A percentile compares a stretch with the other conserved stretches of the same genome.
These are phyloP conservation scores for Tulasnella sp. DNA, from an alignment of 768 basidiomycete genomes.

Conservation along the genomic window DNA sequence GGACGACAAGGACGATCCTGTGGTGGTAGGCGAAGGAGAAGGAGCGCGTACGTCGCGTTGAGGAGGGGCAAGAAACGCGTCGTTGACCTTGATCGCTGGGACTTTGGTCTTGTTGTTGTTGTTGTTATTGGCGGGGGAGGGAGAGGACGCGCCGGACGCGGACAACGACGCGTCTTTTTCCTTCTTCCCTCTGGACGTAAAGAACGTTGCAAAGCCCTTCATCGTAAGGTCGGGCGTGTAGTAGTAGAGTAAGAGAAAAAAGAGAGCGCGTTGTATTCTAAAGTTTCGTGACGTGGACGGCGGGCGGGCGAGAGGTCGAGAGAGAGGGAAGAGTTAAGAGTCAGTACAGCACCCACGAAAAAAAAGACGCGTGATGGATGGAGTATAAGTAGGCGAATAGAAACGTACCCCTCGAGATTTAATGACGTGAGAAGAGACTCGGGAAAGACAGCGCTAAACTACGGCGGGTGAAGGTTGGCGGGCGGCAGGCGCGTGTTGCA, in stretches of 20 bases:
- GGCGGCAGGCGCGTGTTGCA: background rate
- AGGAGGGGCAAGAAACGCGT: background rate
- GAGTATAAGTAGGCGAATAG: background rate
- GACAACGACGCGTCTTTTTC: constrained; percentile 1
- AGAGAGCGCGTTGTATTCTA: too few species aligned
- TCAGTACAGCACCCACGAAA: background rate
- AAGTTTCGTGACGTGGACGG: too few species aligned
- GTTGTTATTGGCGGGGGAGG: background rate
- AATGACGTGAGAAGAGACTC: background rate
- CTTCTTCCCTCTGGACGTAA: constrained; percentile 14
- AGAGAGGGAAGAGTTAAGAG: background rate
- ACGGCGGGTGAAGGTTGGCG: background rate
- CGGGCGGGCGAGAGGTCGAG: too few species aligned
- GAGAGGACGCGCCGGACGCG: background rate
- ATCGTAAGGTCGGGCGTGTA: too few species aligned
- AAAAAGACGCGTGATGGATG: background rate
- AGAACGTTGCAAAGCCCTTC: constrained; percentile 16
- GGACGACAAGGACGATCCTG: background rate
- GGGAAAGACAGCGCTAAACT: background rate
- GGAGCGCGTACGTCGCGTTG: too few species aligned
- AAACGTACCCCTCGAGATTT: too few species aligned
- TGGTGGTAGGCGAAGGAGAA: too few species aligned
- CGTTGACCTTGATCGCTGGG: background rate
- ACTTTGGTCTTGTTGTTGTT: background rate
- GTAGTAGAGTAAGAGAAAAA: background rate